Percentiles rank a stretch among this genome's conserved stretches.
Evolutionary conservation across 768 basidiomycete genomes (phyloP).

Genomic region (Trametes punicea): DNA sequence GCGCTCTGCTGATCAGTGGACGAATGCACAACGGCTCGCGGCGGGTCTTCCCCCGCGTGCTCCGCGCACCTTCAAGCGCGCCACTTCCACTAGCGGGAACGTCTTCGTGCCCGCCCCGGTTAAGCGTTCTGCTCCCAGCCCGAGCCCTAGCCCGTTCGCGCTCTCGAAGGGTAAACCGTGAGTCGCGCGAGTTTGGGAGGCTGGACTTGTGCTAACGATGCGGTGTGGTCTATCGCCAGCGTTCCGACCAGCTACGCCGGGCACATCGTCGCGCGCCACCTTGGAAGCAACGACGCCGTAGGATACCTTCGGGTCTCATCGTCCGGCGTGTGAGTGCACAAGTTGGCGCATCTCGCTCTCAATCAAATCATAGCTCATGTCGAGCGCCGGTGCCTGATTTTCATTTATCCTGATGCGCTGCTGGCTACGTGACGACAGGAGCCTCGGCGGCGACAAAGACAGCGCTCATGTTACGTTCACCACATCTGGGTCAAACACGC

Average conservation of each 20-base stretch:
- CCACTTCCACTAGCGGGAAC: slow-evolving; percentile 6
- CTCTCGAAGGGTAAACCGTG: not conserved
- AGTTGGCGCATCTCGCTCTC: not conserved
- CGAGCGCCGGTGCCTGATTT: slow-evolving; percentile 13
- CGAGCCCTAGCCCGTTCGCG: slow-evolving; percentile 10
- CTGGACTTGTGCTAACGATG: not conserved
- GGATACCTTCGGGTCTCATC: slow-evolving; percentile 10
- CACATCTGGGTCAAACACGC: not conserved
- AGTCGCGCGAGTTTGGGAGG: not conserved
- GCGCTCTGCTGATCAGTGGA: not conserved
- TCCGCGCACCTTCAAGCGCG: slow-evolving; percentile 9
- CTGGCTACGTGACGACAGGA: not conserved
- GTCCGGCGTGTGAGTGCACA: slow-evolving; percentile 17
- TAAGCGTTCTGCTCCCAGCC: slow-evolving; percentile 12
- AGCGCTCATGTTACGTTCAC: slow-evolving; percentile 9
- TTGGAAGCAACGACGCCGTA: not conserved
- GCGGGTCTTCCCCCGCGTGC: slow-evolving; percentile 17
- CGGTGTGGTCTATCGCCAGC: not conserved
- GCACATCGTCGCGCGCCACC: slow-evolving; percentile 8
- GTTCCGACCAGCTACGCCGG: slow-evolving; percentile 2
- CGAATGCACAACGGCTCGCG: slow-evolving; percentile 19
- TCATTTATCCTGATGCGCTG: slow-evolving; percentile 4
- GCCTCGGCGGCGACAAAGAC: not conserved
- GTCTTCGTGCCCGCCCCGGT: slow-evolving; percentile 1
- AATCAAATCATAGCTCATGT: slow-evolving; percentile 2